These are phyloP conservation scores for Pyrus pyrifolia DNA, from an alignment of 306 rosid species.

Conservation along the genomic window DNA sequence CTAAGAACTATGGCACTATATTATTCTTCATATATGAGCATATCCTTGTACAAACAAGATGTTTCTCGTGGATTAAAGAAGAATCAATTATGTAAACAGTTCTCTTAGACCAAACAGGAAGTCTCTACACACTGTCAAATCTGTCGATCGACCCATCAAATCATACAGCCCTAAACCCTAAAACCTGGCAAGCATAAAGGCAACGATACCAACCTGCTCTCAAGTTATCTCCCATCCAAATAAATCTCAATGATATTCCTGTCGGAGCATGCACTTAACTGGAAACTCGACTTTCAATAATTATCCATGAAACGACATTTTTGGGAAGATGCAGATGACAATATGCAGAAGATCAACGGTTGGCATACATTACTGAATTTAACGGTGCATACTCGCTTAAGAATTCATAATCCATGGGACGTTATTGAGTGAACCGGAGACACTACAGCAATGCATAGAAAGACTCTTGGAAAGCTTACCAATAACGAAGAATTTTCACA, in stretches of 20 bases:
- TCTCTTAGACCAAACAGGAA: background rate
- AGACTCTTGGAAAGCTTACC: background rate
- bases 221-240: background rate
- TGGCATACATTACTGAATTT: background rate
- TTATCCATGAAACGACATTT: background rate
- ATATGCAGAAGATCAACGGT: background rate
- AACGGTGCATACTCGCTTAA: background rate
- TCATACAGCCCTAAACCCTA: conserved; percentile 4
- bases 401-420: background rate
- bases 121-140: background rate
- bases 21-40: background rate
- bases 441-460: background rate
- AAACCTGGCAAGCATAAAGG: conserved; percentile 1
- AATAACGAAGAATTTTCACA: background rate
- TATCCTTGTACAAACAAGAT: background rate
- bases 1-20: background rate
- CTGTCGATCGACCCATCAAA: background rate
- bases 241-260: background rate
- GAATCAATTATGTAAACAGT: background rate
- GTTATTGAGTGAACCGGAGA: background rate
- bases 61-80: background rate
- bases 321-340: background rate
- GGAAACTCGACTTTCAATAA: background rate
- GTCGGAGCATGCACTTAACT: background rate
- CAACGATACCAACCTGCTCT: background rate